These are phyloP conservation scores for Styphnolobium japonicum DNA, from an alignment of 306 rosid species.

Conservation along the genomic window DNA sequence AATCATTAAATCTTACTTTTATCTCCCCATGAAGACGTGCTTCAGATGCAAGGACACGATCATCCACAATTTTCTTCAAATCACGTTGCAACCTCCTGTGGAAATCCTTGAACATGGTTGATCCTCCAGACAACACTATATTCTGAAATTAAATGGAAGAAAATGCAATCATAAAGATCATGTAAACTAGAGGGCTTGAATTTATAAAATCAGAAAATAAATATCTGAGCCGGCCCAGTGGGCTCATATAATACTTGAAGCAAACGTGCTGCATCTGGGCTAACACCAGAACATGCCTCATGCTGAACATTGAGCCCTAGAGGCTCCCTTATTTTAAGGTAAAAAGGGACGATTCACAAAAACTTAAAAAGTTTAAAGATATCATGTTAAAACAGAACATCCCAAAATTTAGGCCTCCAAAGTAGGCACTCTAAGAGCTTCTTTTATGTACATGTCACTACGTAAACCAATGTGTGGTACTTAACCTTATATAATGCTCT, in stretches of 20 bases:
- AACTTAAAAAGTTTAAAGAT: not conserved
- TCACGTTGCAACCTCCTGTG: slow-evolving; percentile 97
- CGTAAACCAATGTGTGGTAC: slow-evolving; percentile 3
- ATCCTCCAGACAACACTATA: slow-evolving; percentile 94
- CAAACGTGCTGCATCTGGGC: not conserved
- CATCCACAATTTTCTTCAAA: slow-evolving; percentile 88
- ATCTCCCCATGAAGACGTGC: slow-evolving; percentile 72
- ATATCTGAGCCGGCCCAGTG: not conserved
- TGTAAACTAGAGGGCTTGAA: not conserved
- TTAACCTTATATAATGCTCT: slow-evolving; percentile 93
- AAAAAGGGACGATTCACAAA: not conserved
- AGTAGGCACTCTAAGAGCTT: not conserved
- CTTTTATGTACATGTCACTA: not conserved
- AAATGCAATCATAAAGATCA: not conserved
- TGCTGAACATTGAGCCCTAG: not conserved
- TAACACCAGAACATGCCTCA: slow-evolving; percentile 14
- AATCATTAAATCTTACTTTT: slow-evolving; percentile 47
- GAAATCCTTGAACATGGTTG: slow-evolving; percentile 99
- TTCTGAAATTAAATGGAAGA: slow-evolving; percentile 54
- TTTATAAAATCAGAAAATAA: not conserved
- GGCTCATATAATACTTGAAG: slow-evolving; percentile 1
- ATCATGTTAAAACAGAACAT: slow-evolving; percentile 3
- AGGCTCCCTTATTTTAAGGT: not conserved
- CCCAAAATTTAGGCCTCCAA: not conserved
- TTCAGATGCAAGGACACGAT: slow-evolving; percentile 87